Base-by-base conservation (phyloP, 495 filamentous ascomycete genomes). In the Penicillium ochrochloron region DNA sequence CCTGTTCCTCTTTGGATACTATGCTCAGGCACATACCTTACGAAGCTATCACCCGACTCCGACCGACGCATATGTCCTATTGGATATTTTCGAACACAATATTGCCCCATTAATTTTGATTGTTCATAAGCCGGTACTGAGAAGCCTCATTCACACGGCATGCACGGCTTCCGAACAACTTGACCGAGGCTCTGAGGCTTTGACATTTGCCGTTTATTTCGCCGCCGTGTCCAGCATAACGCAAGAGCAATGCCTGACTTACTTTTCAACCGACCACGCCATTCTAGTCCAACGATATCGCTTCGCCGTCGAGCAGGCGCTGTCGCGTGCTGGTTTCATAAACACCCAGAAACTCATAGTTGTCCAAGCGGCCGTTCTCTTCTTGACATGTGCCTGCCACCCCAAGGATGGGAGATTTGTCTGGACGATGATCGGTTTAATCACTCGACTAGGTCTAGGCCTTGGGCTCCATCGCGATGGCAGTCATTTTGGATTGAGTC, bases 161-260 rank as follows among this genome's bases (percentile, higher is more conserved):
- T 66, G 70, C 5, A 76, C 75, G 37, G 82, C 83, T 63, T 71
- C 83, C 55, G 78, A 84, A 39, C 74, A 64, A 19, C 72, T 88
- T 35, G 83, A 80, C 8, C 77, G 75, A 23, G 79, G 71, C 12
- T 81, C 75, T 6, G 91, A 94, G 66, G 85, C 85, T 5, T 67
- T 93, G 15, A 78, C 91, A 67, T 93, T 93, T 60, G 78, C 88
- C 7, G 87, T 93, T 33, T 93, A 93, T 70, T 90, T 88, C 70
- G 84, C 85, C 50, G 85, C 88, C 0, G 82, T 89, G n/a, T 88
- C 84, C 0, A 89, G 86, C n/a, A 80, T 92, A 72, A 80, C 82
- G 8, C 44, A 69, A 17, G 57, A 66, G 4, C 41, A 68, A 19
- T 79, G 78, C 50, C 50, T 33, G 17, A 21, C 46, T 5, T 31